Base-by-base conservation (phyloP, 345 rosid species). In the Linum lewisii region DNA sequence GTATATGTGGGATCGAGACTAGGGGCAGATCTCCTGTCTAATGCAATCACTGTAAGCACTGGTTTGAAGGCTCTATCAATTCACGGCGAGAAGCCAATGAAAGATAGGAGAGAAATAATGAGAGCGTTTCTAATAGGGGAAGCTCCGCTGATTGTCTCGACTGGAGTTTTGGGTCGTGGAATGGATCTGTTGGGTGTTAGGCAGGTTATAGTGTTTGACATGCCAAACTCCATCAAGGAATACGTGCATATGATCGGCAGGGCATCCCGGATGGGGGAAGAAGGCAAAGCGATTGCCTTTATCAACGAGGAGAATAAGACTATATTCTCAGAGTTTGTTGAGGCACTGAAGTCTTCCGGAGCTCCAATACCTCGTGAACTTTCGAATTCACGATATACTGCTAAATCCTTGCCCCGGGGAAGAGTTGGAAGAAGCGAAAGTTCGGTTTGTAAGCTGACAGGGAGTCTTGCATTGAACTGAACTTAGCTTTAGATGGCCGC, bases 81-180 rank as follows among this genome's bases (percentile, higher is more conserved):
- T 49, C 96, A 92, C 67, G 98, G 96, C 61, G 90, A 86, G 78
- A 92, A 92, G 69, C 67, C 90, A 24, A 88, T 88, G 95, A 83
- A 77, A 74, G 96, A 92, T 69, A 86, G 98, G 73, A 84, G 98
- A 70, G 88, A 83, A 58, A 69, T 72, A 52, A 80, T 88, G 93
- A 78, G 63, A 45, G 79, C 77, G 19, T 79, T 88, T 77, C 54
- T 92, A 71, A 65, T 73, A 66, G 98, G 93, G 54, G 90, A 92
- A 68, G 78, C 80, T 66, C 79, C 95, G 1, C 71, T 88, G 61
- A 70, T 92, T 64, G 96, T 92, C 61, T 76, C 96, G 4, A 88
- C 95, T 8, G 98, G 93, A 68, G 71, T 88, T 61, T 66, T 92
- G 71, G 92, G 86, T 55, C 74, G 95, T 50, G 98, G 98, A 62